Evolutionary conservation across 192 early-diverging fungal genomes (phyloP), one percentile per base, ranked within the genome.

Genomic region (Backusella westeae): DNA sequence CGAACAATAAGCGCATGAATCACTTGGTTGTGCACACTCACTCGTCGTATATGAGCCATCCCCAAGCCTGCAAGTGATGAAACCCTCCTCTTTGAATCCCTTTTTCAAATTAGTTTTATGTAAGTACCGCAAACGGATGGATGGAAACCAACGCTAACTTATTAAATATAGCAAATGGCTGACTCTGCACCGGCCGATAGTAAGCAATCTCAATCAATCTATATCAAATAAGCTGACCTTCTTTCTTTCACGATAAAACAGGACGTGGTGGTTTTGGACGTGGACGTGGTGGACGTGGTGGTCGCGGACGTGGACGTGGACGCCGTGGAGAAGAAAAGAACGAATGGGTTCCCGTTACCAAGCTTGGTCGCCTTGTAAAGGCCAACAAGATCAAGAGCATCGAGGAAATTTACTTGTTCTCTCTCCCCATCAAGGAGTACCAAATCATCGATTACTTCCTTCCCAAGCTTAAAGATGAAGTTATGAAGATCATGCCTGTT

Each of bases 401-500:
- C 78, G 95, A 99, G 87, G 93, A 99, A 87, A 93, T 99, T 80
- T 99, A 97, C 88, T 85, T 97, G 75, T 99, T 96, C 92, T 97
- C 97, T 63, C 93, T 99, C 77, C 96, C 97, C 77, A 94, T 99
- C 92, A 99, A 99, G 93, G 97, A 99, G 87, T 99, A 94, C 93
- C 97, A 99, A 89, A 94, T 99, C 76, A 92, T 99, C 81, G 97
- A 99, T 83, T 88, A 87, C 82, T 97, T 99, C 91, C 87, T 99
- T 41, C 94, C 94, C 82, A 90, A 91, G 83, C 92, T 99, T 78
- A 96, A 96, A 93, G 97, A 99, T 87, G 95, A 99, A 89, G 97
- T 99, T 75, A 99, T 99, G 97, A 99, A 99, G 92, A 96, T 99
- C 83, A 97, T 96, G 90, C 97, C 97, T 76, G 97, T 99, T 77